Conservation (phyloP, 129 eudicot genomes). For the Tanacetum coccineum region DNA sequence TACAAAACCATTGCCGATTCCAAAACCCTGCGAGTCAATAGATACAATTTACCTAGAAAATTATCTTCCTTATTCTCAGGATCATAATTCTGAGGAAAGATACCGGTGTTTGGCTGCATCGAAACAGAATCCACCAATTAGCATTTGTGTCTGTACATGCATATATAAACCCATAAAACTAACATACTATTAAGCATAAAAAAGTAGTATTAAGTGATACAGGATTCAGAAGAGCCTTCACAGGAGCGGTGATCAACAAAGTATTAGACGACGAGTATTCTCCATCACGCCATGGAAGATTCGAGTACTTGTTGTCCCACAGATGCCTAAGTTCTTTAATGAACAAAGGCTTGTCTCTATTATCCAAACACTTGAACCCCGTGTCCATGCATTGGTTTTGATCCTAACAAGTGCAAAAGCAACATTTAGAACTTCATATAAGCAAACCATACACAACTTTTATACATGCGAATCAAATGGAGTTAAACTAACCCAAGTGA, state of each 20-base stretch:
- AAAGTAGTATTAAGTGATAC: conserved; percentile 27
- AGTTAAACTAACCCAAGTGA: conserved; percentile 54
- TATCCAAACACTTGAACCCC: conserved; percentile 40
- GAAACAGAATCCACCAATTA: not conserved
- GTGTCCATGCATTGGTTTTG: conserved; percentile 43
- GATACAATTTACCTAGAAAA: conserved; percentile 31
- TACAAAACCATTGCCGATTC: too few relatives aligned
- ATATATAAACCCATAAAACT: not conserved
- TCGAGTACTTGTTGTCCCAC: conserved; percentile 31
- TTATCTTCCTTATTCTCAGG: conserved; percentile 24
- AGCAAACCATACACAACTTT: not conserved
- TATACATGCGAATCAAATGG: not conserved
- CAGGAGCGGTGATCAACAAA: conserved; percentile 34
- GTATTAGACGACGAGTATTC: conserved; percentile 48
- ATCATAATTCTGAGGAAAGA: conserved; percentile 31
- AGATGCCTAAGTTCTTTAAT: conserved; percentile 42
- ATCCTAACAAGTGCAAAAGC: conserved; percentile 33
- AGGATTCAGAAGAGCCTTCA: conserved; percentile 54
- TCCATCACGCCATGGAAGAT: conserved; percentile 20
- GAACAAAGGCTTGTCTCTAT: conserved; percentile 52
- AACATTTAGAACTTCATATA: too few relatives aligned
- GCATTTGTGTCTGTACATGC: too few relatives aligned
- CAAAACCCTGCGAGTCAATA: not conserved
- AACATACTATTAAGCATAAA: not conserved
- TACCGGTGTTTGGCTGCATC: conserved; percentile 59